Conservation (phyloP, 2,329 filamentous ascomycete genomes). For the Trichoderma sp. region DNA sequence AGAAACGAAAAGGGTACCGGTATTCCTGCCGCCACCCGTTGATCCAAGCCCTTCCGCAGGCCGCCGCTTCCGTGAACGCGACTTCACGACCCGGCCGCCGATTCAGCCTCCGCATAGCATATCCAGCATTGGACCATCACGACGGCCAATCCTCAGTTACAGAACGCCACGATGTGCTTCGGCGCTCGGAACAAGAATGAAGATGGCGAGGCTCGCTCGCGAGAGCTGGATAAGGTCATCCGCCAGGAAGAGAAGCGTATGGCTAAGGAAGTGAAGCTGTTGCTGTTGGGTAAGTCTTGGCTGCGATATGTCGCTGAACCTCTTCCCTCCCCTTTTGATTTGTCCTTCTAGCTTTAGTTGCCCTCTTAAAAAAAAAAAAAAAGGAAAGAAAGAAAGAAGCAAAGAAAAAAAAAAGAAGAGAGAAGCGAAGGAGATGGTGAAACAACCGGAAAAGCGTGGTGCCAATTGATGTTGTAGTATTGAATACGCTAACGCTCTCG, state of each 20-base stretch:
- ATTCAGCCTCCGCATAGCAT: not conserved
- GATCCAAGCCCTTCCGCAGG: not conserved
- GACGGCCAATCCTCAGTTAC: not conserved
- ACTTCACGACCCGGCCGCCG: conserved; percentile 3
- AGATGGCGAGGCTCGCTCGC: conserved; percentile 53
- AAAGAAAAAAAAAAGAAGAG: not conserved
- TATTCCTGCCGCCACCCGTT: conserved; percentile 4
- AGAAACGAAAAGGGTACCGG: not conserved
- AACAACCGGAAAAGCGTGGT: not conserved
- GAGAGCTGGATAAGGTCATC: conserved; percentile 82
- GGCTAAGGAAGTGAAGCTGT: conserved; percentile 85
- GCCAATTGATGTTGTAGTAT: conserved; percentile 68
- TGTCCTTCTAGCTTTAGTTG: not conserved
- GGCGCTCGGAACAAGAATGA: conserved; percentile 51
- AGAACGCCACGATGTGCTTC: conserved; percentile 56
- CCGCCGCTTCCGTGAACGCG: conserved; percentile 1
- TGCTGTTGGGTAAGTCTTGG: conserved; percentile 69
- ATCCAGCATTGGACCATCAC: not conserved
- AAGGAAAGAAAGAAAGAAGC: no score
- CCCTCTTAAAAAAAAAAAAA: not conserved
- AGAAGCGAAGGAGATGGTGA: not conserved
- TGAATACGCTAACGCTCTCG: conserved; percentile 49
- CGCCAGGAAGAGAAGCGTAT: conserved; percentile 84
- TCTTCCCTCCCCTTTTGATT: not conserved
- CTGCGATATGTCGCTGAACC: not conserved